Evolutionary conservation across 2,329 filamentous ascomycete genomes (phyloP).

Genomic region (Stemphylium vesicarium): DNA sequence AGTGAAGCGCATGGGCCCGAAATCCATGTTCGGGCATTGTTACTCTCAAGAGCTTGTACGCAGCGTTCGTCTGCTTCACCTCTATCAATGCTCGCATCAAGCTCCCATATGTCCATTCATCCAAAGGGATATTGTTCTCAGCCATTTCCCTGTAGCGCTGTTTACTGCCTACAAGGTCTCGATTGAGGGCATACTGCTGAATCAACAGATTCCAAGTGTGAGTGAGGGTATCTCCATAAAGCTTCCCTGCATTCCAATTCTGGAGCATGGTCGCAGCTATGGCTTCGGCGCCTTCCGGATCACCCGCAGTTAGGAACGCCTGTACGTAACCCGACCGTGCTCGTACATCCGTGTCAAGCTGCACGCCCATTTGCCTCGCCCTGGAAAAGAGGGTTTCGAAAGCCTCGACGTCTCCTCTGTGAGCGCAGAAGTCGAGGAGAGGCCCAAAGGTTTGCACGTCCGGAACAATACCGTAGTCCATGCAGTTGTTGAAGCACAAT

Average conservation of each 20-base stretch:
- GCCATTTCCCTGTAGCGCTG: constrained; percentile 64
- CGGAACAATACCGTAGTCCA: constrained; percentile 57
- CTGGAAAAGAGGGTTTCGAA: constrained; percentile 69
- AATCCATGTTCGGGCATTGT: constrained; percentile 59
- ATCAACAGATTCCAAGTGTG: constrained; percentile 82
- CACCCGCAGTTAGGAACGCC: constrained; percentile 61
- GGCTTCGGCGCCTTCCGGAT: constrained; percentile 48
- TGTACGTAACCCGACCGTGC: constrained; percentile 62
- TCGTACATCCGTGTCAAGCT: constrained; percentile 27
- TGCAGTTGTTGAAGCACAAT: constrained; percentile 67
- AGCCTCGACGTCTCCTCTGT: constrained; percentile 74
- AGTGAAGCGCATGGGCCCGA: constrained; percentile 57
- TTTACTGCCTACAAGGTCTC: constrained; percentile 63
- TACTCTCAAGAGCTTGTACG: constrained; percentile 59
- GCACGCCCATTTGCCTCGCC: constrained; percentile 58
- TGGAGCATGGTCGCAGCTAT: constrained; percentile 67
- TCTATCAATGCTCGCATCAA: constrained; percentile 65
- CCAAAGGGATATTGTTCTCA: constrained; percentile 56
- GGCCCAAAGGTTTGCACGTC: constrained; percentile 72
- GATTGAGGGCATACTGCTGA: constrained; percentile 68
- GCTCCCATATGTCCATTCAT: constrained; percentile 66
- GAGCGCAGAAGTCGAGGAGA: constrained; percentile 74
- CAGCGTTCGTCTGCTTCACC: constrained; percentile 60
- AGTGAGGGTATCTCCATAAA: constrained; percentile 60
- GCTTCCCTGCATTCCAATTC: constrained; percentile 40